phyloP scores from a whole-genome alignment of 108 stramenopile genomes.

The Cyclotella cryptica region DNA sequence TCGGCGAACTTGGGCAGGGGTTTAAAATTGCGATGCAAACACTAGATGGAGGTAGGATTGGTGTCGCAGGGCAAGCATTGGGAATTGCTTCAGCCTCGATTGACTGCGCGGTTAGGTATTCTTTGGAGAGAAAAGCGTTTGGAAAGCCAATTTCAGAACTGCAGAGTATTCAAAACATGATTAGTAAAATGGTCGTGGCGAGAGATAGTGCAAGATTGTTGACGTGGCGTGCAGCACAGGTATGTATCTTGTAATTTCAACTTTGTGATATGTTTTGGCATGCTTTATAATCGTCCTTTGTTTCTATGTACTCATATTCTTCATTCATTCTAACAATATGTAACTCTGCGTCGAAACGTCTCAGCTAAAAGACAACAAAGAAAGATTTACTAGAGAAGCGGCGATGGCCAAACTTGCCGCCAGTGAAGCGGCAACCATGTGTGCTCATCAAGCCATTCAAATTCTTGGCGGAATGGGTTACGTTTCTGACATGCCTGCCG shows the following conservation, averaged over 20 bases:
- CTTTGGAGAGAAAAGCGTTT: slow-evolving; percentile 93
- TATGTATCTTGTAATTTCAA: neutral
- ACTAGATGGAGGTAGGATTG: slow-evolving; percentile 96
- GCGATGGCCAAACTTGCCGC: slow-evolving; percentile 98
- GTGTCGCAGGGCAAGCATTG: slow-evolving; percentile 95
- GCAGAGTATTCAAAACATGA: slow-evolving; percentile 95
- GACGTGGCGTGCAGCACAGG: slow-evolving; percentile 92
- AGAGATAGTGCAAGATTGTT: slow-evolving; percentile 94
- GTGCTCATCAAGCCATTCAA: slow-evolving; percentile 95
- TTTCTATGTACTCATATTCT: neutral
- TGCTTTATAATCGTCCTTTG: neutral
- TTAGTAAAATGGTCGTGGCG: slow-evolving; percentile 85
- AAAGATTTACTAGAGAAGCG: slow-evolving; percentile 90
- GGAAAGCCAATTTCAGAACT: slow-evolving; percentile 93
- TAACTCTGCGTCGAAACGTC: neutral
- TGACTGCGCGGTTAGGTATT: slow-evolving; percentile 96
- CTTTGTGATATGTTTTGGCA: no score
- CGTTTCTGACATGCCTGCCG: slow-evolving; percentile 98
- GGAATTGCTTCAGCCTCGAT: slow-evolving; percentile 94
- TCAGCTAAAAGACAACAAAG: slow-evolving; percentile 86
- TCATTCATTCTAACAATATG: neutral
- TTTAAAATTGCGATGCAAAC: slow-evolving; percentile 98
- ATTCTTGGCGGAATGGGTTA: slow-evolving; percentile 97
- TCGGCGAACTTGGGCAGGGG: slow-evolving; percentile 90
- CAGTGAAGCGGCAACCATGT: slow-evolving; percentile 96